Evolutionary conservation across 495 filamentous ascomycete species (phyloP), one percentile per base, ranked within the genome.

Genomic region (Talaromyces stipitatus): DNA sequence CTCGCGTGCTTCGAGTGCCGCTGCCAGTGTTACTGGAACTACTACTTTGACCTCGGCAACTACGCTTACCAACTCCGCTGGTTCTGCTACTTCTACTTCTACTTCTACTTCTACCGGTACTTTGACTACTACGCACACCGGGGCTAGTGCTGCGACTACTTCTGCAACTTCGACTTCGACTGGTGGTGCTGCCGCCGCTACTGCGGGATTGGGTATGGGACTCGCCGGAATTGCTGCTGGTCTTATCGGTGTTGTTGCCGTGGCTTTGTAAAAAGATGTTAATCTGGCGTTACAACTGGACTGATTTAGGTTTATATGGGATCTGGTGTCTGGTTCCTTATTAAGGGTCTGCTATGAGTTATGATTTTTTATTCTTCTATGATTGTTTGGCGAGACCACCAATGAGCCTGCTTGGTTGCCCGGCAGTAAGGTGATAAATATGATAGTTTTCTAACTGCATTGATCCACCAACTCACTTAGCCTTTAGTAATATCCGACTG

Each of bases 191-290:
- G 26, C 55, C 18, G 55, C 55, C 18, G 47, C 32, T n/a, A 32
- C 55, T 51, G 29, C 55, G 16, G 55, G 45, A 28, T 46, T 57
- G 16, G 45, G 55, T 24, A 43, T 57, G 46, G 55, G 55, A 11
- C 55, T 57, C 26, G 55, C 55, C 24, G 55, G 55, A 10, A 7
- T 57, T 6, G 55, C 55, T 10, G 55, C 55, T 10, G 55, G 55
- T 27, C 41, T 57, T 23, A 27, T 57, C 20, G 55, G 55, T 50
- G 55, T 29, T 14, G 33, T 50, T n/a, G 55, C 55, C 28, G 47
- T 57, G 30, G 55, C 55, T 51, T 45, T 57, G 29, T 57, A 51
- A 57, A 32, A 43, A 47, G 16, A 56, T 24, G 53, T 36, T 32
- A n/a, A n/a, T 33, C 6, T 33, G 38, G 22, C 20, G 16, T 46